Conservation (phyloP, 2,329 filamentous ascomycete genomes). For the Didymella exigua region DNA sequence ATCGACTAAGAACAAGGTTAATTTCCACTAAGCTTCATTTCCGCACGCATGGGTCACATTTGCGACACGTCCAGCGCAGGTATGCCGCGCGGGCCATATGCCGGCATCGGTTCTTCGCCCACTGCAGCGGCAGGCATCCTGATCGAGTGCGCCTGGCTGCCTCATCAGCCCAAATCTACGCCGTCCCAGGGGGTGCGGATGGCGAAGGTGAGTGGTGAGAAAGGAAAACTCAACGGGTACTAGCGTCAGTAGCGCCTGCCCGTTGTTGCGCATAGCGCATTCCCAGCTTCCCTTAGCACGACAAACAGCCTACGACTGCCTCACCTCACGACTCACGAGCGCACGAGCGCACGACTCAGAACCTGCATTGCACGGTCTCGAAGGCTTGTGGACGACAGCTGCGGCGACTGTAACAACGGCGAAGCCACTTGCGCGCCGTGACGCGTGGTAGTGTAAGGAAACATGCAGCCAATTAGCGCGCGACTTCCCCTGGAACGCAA, state of each 20-base stretch:
- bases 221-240: conserved; percentile 17
- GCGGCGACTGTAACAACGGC: conserved; percentile 22
- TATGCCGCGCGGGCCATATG: conserved; percentile 21
- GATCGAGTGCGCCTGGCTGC: conserved; percentile 13
- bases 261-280: conserved; percentile 13
- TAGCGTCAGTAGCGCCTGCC: conserved; percentile 18
- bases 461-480: conserved; percentile 23
- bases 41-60: conserved; percentile 29
- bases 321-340: conserved; percentile 6
- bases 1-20: conserved; percentile 26
- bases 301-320: conserved; percentile 7
- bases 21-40: conserved; percentile 34
- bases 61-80: conserved; percentile 17
- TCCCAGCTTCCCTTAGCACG: conserved; percentile 10
- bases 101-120: conserved; percentile 11
- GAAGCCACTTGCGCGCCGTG: conserved; percentile 16
- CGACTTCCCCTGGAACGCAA: conserved; percentile 10
- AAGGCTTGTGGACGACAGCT: conserved; percentile 15
- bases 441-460: conserved; percentile 11
- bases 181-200: conserved; percentile 24
- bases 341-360: conserved; percentile 14
- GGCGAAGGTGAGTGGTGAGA: background rate
- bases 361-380: conserved; percentile 7
- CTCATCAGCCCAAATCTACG: conserved; percentile 21
- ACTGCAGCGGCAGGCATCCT: conserved; percentile 15